Base-by-base conservation (phyloP, 2,329 filamentous ascomycete genomes). In the Beauveria asiatica region DNA sequence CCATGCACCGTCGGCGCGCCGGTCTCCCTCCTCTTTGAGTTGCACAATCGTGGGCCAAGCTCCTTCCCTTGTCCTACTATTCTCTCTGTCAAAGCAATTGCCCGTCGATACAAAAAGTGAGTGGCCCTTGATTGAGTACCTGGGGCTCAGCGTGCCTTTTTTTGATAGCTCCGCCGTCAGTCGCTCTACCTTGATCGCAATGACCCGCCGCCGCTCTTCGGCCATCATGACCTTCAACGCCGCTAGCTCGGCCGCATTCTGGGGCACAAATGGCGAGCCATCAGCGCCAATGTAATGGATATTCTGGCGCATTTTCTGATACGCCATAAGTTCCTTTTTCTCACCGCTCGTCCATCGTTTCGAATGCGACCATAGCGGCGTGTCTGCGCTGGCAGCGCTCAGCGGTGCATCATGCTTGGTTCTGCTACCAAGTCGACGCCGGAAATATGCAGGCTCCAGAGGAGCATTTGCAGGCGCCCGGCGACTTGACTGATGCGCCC, bases 201-300 rank as follows among this genome's bases (percentile, higher is more conserved):
- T 53, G 63, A 45, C 21, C 21, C 17, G 25, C 9, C 46, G 46
- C 17, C 53, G 45, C 49, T 61, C 59, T 19, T 61, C 59, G 8
- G 59, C 48, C 39, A 53, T 30, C 6, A 17, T 48, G 9, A 52
- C 9, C 41, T 61, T 61, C 25, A 61, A 7, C 1, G 59, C 44
- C 0, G 52, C 48, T 16, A 57, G 66, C 37, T 66, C 62, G 3
- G 50, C 41, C 16, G 65, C 62, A 2, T 45, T 62, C 11, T 42
- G 48, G 8, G 67, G 67, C n/a, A 65, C 50, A 27, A 62, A 65
- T 1, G 66, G 65, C 4, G 66, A 68, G 6, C 58, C 49, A 21
- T 52, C 39, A 6, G 58, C 53, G 23, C 65, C 60, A 25, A 62
- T 61, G 9, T 60, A 59, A 21, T 53, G 51, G 39, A 68, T 42